Conservation (phyloP, 768 basidiomycete genomes). For the Dacryopinax spathularia region DNA sequence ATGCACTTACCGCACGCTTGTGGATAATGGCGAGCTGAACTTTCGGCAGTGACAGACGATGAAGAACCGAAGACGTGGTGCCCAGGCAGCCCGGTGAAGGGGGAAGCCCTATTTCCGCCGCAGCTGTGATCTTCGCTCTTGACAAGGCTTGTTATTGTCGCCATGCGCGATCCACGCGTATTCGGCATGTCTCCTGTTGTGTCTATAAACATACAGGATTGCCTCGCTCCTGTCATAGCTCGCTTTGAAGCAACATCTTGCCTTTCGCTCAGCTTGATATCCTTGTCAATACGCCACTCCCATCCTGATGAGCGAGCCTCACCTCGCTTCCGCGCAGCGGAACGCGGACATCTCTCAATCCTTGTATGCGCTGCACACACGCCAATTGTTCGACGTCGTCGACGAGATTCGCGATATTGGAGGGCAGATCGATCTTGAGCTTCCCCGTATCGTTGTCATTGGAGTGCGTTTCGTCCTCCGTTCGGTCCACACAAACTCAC, state of each 20-base stretch:
- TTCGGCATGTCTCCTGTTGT: neutral
- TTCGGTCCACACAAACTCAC: neutral
- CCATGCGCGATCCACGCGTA: neutral
- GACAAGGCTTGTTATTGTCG: neutral
- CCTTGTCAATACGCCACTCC: neutral
- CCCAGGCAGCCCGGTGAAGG: neutral
- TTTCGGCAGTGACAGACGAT: too few species aligned
- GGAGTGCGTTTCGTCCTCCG: conserved; percentile 16
- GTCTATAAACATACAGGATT: neutral
- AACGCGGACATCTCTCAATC: neutral
- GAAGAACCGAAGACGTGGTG: too few species aligned
- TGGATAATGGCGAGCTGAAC: too few species aligned
- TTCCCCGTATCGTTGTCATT: conserved; percentile 38
- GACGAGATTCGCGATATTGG: neutral
- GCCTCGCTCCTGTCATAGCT: neutral
- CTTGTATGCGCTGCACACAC: neutral
- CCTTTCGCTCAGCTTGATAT: neutral
- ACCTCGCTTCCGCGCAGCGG: neutral
- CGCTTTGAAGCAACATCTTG: neutral
- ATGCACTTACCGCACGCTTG: too few species aligned
- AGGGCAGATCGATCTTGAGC: conserved; percentile 18
- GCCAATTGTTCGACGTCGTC: neutral
- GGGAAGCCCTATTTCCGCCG: neutral
- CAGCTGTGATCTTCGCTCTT: neutral
- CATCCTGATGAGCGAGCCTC: neutral